Percentiles rank a stretch among this genome's conserved stretches.
phyloP scores from a whole-genome alignment of 179 eudicot species.

The Sideroxylon spinosum region DNA sequence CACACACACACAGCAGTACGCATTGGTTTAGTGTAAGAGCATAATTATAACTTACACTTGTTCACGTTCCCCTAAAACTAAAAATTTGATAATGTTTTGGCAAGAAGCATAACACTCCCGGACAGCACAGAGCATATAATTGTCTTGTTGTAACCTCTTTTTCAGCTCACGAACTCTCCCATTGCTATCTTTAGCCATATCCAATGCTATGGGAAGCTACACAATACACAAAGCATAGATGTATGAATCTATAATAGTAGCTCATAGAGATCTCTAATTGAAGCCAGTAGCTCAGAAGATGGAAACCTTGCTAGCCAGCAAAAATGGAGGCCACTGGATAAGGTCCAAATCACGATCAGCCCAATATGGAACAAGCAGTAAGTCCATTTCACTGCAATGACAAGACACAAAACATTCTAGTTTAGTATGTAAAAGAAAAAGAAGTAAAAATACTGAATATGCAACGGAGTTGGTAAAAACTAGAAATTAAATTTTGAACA shows the following conservation, averaged over 20 bases:
- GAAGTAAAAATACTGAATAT: not conserved
- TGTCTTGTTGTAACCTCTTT: conserved; percentile 66
- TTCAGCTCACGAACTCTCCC: conserved; percentile 77
- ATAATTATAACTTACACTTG: conserved; percentile 47
- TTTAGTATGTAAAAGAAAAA: not conserved
- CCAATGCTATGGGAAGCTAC: conserved; percentile 96
- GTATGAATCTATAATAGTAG: not conserved
- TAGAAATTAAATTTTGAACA: not conserved
- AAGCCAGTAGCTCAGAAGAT: conserved; percentile 8
- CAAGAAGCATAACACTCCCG: conserved; percentile 88
- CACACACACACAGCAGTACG: not conserved
- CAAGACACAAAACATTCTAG: not conserved
- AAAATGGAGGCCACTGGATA: conserved; percentile 97
- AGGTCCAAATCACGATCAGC: conserved; percentile 79
- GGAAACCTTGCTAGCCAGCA: conserved; percentile 95
- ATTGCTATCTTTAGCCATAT: conserved; percentile 95
- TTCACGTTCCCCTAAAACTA: conserved; percentile 74
- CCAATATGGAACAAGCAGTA: conserved; percentile 85
- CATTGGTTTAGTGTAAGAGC: not conserved
- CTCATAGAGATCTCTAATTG: conserved; percentile 2
- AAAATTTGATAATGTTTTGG: conserved; percentile 60
- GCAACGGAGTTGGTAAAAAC: not conserved
- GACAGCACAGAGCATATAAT: conserved; percentile 79
- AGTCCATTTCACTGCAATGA: conserved; percentile 69
- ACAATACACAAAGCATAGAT: conserved; percentile 15